phyloP scores from a whole-genome alignment of 2,329 filamentous ascomycete genomes.

The Leptographium wingfieldii region DNA sequence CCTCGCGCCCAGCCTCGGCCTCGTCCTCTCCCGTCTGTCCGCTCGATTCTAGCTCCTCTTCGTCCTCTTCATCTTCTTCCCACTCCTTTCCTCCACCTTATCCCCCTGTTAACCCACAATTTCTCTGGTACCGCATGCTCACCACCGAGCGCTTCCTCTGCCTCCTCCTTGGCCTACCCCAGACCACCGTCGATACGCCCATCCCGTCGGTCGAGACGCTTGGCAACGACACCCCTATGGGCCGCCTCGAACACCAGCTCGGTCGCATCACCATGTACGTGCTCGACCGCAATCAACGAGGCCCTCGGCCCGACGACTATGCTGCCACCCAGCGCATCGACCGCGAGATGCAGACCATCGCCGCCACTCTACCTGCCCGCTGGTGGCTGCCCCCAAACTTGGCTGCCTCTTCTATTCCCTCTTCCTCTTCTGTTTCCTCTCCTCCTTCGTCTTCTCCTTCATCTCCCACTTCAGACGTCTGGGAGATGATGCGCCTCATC shows the following conservation, averaged over 20 bases:
- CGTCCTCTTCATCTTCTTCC: not conserved
- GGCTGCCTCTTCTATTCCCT: not conserved
- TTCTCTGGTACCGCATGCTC: slow-evolving; percentile 34
- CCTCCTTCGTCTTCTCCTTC: not conserved
- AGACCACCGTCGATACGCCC: slow-evolving; percentile 16
- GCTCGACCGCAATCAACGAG: slow-evolving; percentile 22
- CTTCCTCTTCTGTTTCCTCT: not conserved
- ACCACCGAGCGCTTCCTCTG: slow-evolving; percentile 32
- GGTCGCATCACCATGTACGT: slow-evolving; percentile 23
- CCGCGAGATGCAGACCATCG: slow-evolving; percentile 22
- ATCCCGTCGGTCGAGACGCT: slow-evolving; percentile 17
- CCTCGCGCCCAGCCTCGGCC: slow-evolving; percentile 13
- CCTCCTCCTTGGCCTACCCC: slow-evolving; percentile 33
- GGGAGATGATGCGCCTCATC: slow-evolving; percentile 20
- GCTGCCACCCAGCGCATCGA: slow-evolving; percentile 23
- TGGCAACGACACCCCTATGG: slow-evolving; percentile 17
- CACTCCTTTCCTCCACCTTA: not conserved
- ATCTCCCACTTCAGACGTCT: slow-evolving; percentile 7
- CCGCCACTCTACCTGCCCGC: slow-evolving; percentile 23
- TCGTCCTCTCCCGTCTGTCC: not conserved
- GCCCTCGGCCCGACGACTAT: slow-evolving; percentile 13
- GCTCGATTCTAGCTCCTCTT: no score
- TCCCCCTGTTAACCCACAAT: slow-evolving; percentile 17
- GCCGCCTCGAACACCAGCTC: slow-evolving; percentile 24
- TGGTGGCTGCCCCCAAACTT: slow-evolving; percentile 27